phyloP scores from a whole-genome alignment of 2,329 filamentous ascomycete genomes.

The Cladorrhinum sp. region DNA sequence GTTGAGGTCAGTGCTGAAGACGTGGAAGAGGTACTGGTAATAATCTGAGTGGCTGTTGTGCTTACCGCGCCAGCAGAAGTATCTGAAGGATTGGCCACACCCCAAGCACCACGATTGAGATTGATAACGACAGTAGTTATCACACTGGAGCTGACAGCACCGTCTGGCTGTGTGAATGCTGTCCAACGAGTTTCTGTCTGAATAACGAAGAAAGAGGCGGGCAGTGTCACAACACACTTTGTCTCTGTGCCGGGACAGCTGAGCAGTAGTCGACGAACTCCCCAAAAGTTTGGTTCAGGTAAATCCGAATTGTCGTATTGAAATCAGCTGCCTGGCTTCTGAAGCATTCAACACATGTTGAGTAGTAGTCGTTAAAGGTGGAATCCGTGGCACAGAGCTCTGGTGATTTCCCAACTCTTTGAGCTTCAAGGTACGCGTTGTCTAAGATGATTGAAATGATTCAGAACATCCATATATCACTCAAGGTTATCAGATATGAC shows the following conservation, averaged over 20 bases:
- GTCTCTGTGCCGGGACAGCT: neutral
- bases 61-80: too few species aligned
- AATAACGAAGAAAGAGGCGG: neutral
- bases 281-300: neutral
- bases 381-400: conserved; percentile 45
- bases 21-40: neutral
- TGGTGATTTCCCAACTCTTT: conserved; percentile 45
- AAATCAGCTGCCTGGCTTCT: conserved; percentile 23
- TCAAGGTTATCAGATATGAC: neutral
- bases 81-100: too few species aligned
- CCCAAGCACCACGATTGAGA: neutral
- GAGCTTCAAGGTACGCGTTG: conserved; percentile 44
- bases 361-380: conserved; percentile 39
- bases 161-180: neutral
- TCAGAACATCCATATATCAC: neutral
- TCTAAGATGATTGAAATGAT: conserved; percentile 30
- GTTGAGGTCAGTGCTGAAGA: neutral
- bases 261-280: neutral
- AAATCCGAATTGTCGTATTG: conserved; percentile 16
- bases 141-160: neutral
- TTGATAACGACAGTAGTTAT: neutral
- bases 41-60: too few species aligned
- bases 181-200: neutral
- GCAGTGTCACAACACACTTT: neutral
- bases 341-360: conserved; percentile 45